These are phyloP conservation scores for Theileria annulata DNA, from an alignment of 169 alveolate species.

Conservation along the genomic window DNA sequence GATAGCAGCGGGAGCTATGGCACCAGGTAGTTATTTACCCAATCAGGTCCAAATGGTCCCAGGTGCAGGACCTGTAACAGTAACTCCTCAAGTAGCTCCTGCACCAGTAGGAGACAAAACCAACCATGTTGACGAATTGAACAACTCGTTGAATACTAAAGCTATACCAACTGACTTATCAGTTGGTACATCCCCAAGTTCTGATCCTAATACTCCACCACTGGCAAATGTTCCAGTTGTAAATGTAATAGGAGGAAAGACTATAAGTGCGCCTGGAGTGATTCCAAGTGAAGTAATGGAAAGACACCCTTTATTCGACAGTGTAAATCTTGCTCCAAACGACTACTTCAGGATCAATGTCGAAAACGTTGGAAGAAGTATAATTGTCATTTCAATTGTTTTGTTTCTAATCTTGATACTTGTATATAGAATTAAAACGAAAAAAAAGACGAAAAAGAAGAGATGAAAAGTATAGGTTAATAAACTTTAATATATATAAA, in stretches of 20 bases:
- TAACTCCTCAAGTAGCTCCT: conserved; percentile 9
- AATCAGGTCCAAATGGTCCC: conserved; percentile 17
- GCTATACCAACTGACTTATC: conserved; percentile 21
- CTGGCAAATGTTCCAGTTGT: conserved; percentile 30
- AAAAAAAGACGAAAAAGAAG: conserved; percentile 42
- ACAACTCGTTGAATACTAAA: neutral
- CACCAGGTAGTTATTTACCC: neutral
- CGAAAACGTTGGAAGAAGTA: conserved; percentile 26
- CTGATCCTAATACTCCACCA: conserved; percentile 28
- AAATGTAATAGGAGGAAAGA: conserved; percentile 32
- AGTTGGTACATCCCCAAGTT: conserved; percentile 17
- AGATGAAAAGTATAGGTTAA: neutral
- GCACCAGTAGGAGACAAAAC: neutral
- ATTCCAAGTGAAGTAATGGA: conserved; percentile 38
- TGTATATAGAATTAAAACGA: conserved; percentile 38
- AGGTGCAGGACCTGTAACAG: conserved; percentile 18
- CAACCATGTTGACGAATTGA: neutral
- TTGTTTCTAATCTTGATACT: conserved; percentile 36
- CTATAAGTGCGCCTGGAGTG: conserved; percentile 40
- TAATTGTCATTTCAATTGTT: conserved; percentile 21
- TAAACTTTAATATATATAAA: neutral
- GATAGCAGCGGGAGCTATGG: conserved; percentile 18
- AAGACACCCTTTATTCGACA: conserved; percentile 11
- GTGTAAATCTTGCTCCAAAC: neutral
- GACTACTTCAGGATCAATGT: conserved; percentile 9